Conservation (phyloP, 768 basidiomycete genomes). For the Crassisporium funariophilum region DNA sequence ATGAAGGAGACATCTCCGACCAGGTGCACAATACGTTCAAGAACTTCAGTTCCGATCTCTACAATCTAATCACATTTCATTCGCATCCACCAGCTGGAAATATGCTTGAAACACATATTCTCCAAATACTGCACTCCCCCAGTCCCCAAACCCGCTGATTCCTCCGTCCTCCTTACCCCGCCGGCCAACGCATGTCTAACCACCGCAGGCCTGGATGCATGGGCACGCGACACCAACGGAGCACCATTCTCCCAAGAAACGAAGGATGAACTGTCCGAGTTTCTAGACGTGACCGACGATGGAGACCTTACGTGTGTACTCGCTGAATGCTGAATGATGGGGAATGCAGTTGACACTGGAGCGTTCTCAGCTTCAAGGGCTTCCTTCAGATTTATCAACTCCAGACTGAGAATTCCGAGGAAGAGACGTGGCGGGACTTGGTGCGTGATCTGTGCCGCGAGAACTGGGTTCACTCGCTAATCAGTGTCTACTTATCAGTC, state of each 20-base stretch:
- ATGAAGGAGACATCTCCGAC: slow-evolving; percentile 67
- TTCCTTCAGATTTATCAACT: slow-evolving; percentile 83
- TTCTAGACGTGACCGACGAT: slow-evolving; percentile 72
- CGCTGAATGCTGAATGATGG: slow-evolving; percentile 31
- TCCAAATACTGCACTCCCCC: slow-evolving; percentile 71
- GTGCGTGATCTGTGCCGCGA: slow-evolving; percentile 39
- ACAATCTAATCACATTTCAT: slow-evolving; percentile 2
- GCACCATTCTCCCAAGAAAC: slow-evolving; percentile 74
- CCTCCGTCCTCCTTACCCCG: slow-evolving; percentile 42
- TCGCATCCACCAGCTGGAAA: slow-evolving; percentile 53
- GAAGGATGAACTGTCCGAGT: slow-evolving; percentile 76
- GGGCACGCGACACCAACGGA: slow-evolving; percentile 84
- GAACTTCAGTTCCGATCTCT: slow-evolving; percentile 1
- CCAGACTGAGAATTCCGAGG: slow-evolving; percentile 84
- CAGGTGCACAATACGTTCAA: slow-evolving; percentile 43
- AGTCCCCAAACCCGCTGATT: slow-evolving; percentile 13
- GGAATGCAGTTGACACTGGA: not conserved
- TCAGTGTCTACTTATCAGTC: slow-evolving; percentile 48
- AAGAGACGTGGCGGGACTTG: slow-evolving; percentile 83
- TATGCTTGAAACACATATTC: slow-evolving; percentile 75
- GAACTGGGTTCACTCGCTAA: slow-evolving; percentile 10
- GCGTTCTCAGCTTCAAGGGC: slow-evolving; percentile 72
- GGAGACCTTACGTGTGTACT: slow-evolving; percentile 69
- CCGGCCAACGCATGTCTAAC: slow-evolving; percentile 60
- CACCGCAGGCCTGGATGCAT: slow-evolving; percentile 65